These are phyloP conservation scores for Umbilicaria muhlenbergii DNA, from an alignment of 495 filamentous ascomycete genomes.

Conservation along the genomic window DNA sequence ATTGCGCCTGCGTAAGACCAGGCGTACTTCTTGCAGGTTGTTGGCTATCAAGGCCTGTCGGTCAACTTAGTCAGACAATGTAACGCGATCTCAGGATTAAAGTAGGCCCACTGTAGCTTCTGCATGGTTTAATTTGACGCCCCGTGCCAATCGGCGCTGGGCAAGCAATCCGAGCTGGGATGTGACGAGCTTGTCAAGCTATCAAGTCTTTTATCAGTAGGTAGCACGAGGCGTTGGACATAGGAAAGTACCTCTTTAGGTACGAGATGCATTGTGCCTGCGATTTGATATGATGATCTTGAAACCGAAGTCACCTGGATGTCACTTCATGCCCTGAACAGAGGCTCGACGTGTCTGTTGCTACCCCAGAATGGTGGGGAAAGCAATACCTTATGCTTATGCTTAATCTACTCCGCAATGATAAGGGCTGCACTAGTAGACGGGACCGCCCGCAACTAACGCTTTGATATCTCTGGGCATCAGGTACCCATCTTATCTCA, in stretches of 20 bases:
- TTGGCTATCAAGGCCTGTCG: constrained; percentile 75
- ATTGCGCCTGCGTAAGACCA: background rate
- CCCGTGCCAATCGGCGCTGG: constrained; percentile 76
- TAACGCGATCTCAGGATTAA: background rate
- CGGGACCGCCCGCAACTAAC: no score
- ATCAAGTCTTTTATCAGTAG: constrained; percentile 2
- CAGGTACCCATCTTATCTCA: no score
- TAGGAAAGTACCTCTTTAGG: constrained; percentile 58
- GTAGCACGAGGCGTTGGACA: constrained; percentile 5
- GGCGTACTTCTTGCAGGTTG: constrained; percentile 67
- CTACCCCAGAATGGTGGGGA: no score
- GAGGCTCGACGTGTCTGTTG: no score
- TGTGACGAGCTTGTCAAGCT: constrained; percentile 95
- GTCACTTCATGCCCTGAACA: no score
- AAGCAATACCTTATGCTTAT: no score
- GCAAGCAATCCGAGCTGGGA: constrained; percentile 81
- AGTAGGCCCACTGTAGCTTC: constrained; percentile 59
- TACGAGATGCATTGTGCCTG: constrained; percentile 56
- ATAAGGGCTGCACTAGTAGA: no score
- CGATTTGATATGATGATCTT: no score
- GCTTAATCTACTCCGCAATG: no score
- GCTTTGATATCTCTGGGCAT: no score
- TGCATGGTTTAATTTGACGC: constrained; percentile 77
- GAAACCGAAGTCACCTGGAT: no score
- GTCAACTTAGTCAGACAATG: background rate